Conservation (phyloP, 2,329 filamentous ascomycete genomes). For the Aspergillus uvarum region DNA sequence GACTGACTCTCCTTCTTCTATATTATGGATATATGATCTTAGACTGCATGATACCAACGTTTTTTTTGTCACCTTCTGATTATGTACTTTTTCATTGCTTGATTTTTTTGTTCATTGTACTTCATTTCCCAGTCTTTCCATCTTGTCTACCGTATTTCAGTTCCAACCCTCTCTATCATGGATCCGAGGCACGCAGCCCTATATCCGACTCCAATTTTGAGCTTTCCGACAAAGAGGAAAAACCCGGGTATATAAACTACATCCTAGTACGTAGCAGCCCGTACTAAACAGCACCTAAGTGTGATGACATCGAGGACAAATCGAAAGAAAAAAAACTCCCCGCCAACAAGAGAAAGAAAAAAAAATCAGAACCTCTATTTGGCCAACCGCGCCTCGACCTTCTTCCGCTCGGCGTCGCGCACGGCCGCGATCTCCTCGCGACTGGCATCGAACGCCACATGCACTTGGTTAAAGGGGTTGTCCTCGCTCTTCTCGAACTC, state of each 20-base stretch:
- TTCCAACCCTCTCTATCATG: background rate
- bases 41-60: slow-evolving; percentile 24
- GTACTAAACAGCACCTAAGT: background rate
- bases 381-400: slow-evolving; percentile 69
- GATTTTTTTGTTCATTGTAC: slow-evolving; percentile 2
- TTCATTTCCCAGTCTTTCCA: background rate
- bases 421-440: slow-evolving; percentile 73
- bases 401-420: slow-evolving; percentile 65
- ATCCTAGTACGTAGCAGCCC: background rate
- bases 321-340: too few species aligned
- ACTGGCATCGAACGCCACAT: slow-evolving; percentile 71
- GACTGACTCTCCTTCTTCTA: slow-evolving; percentile 10
- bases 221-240: background rate
- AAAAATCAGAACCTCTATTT: slow-evolving; percentile 25
- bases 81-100: background rate
- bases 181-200: background rate
- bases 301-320: too few species aligned
- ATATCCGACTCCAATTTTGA: background rate
- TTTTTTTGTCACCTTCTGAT: background rate
- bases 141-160: background rate
- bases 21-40: slow-evolving; percentile 21
- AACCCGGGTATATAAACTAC: background rate
- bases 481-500: slow-evolving; percentile 94
- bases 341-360: too few species aligned
- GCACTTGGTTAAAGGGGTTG: slow-evolving; percentile 91